phyloP scores from a whole-genome alignment of 768 basidiomycete species.

The Pholiota conissans region DNA sequence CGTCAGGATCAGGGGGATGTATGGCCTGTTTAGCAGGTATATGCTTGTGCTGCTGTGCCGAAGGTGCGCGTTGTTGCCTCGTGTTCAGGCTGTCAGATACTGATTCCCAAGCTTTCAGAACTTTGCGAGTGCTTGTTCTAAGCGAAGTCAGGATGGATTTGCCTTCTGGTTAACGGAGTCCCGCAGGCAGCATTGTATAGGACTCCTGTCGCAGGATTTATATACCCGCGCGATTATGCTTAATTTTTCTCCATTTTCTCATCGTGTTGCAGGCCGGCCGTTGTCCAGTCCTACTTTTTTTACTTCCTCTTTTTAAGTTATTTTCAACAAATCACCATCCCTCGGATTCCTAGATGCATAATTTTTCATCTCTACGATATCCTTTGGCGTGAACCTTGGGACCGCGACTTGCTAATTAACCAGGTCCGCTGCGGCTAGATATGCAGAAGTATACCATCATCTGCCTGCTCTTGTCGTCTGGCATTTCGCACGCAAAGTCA shows the following conservation, averaged over 20 bases:
- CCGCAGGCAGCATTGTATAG: not conserved
- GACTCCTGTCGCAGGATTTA: not conserved
- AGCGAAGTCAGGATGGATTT: slow-evolving; percentile 5
- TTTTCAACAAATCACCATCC: not conserved
- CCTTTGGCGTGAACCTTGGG: too few relatives aligned
- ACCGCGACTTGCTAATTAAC: too few relatives aligned
- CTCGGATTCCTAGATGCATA: not conserved
- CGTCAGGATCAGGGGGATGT: slow-evolving; percentile 40
- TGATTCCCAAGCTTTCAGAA: slow-evolving; percentile 40
- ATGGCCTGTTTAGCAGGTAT: slow-evolving; percentile 67
- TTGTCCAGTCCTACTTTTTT: not conserved
- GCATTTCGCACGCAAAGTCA: not conserved
- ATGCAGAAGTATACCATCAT: not conserved
- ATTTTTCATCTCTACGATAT: not conserved
- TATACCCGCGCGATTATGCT: not conserved
- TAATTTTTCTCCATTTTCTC: not conserved
- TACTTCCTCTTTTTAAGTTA: not conserved
- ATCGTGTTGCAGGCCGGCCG: not conserved
- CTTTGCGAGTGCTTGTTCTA: slow-evolving; percentile 72
- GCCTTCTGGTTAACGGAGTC: not conserved
- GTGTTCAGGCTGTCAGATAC: slow-evolving; percentile 1
- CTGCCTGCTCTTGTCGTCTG: not conserved
- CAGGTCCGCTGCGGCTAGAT: not conserved
- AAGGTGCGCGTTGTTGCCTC: slow-evolving; percentile 50
- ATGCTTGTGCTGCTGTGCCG: slow-evolving; percentile 71